Evolutionary conservation across 2,329 filamentous ascomycete genomes (phyloP).

Genomic region (Neopestalotiopsis rosae): DNA sequence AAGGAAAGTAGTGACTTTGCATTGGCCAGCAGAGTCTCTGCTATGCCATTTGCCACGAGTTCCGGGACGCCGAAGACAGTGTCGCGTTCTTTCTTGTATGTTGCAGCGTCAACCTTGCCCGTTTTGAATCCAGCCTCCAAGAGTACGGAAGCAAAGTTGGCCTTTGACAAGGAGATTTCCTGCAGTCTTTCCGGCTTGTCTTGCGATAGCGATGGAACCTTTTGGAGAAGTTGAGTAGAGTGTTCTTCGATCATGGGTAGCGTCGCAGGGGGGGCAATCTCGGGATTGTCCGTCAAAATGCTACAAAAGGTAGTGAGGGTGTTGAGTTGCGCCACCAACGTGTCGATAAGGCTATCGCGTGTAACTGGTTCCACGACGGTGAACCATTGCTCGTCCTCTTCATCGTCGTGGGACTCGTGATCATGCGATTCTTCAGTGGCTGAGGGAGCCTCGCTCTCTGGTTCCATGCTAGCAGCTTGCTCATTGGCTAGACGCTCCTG

Average conservation of each 20-base stretch:
- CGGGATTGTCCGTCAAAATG: constrained; percentile 46
- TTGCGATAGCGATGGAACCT: constrained; percentile 27
- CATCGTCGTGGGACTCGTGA: constrained; percentile 30
- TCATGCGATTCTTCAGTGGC: constrained; percentile 26
- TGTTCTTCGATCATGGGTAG: constrained; percentile 65
- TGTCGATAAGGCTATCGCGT: constrained; percentile 69
- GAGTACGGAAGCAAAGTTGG: constrained; percentile 30
- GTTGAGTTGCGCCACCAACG: constrained; percentile 67
- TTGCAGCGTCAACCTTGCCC: constrained; percentile 29
- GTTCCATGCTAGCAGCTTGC: constrained; percentile 36
- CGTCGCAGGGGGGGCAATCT: constrained; percentile 34
- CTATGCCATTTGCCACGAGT: constrained; percentile 23
- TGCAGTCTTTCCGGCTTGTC: constrained; percentile 25
- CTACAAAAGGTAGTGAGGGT: constrained; percentile 57
- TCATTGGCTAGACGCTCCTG: constrained; percentile 39
- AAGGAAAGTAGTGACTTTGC: constrained; percentile 33
- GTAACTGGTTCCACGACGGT: constrained; percentile 71
- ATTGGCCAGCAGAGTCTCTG: constrained; percentile 29
- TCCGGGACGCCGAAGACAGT: constrained; percentile 30
- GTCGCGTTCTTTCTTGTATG: constrained; percentile 34
- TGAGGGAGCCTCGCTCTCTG: constrained; percentile 18
- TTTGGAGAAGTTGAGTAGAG: constrained; percentile 55
- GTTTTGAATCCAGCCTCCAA: constrained; percentile 32
- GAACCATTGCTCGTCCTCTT: constrained; percentile 63
- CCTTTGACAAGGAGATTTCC: constrained; percentile 33